phyloP scores from a whole-genome alignment of 257 asterid species.

The Solanum appendiculatum region DNA sequence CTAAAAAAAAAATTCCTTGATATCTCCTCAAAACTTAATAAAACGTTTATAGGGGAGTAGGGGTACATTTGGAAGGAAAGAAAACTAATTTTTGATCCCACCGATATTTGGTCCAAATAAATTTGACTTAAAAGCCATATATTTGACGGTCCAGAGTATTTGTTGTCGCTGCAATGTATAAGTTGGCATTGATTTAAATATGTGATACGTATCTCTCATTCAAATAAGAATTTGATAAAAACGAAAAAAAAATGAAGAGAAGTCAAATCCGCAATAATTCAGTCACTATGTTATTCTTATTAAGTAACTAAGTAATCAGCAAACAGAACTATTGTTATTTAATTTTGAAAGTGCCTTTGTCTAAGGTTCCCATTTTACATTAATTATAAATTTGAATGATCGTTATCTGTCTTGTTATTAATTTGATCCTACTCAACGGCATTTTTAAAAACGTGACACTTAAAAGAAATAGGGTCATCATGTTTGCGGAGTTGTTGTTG shows the following conservation, averaged over 20 bases:
- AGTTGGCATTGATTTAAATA: not conserved
- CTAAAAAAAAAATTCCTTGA: too few species aligned
- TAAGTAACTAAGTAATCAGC: too few species aligned
- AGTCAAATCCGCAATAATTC: too few species aligned
- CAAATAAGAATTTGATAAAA: too few species aligned
- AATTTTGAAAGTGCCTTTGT: not conserved
- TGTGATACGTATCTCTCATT: not conserved
- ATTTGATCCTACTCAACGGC: not conserved
- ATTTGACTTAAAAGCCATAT: not conserved
- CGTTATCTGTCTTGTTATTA: not conserved
- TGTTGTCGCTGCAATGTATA: not conserved
- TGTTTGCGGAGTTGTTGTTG: not conserved
- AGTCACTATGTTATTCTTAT: too few species aligned
- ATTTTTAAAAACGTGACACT: not conserved
- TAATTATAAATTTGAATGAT: not conserved
- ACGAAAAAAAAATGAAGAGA: not conserved
- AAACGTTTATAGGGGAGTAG: not conserved
- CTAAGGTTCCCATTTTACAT: not conserved
- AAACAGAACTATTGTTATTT: too few species aligned
- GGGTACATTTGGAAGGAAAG: not conserved
- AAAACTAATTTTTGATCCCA: not conserved
- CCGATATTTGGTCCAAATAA: not conserved
- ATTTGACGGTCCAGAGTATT: not conserved
- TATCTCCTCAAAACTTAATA: not conserved
- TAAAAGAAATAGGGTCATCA: not conserved